phyloP scores from a whole-genome alignment of 805 yeast genomes.

The Wickerhamiella spandovensis region DNA sequence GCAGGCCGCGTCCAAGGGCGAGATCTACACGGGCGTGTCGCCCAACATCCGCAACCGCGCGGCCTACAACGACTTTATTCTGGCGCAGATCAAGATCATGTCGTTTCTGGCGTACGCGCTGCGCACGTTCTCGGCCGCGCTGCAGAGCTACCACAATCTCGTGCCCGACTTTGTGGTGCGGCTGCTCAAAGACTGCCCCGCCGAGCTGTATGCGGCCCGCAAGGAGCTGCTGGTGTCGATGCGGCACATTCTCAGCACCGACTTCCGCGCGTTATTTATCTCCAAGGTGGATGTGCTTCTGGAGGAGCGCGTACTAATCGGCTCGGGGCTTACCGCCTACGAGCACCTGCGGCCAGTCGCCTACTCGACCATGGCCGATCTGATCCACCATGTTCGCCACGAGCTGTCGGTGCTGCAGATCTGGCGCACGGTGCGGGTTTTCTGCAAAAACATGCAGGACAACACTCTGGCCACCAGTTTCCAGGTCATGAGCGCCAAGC shows the following conservation, averaged over 20 bases:
- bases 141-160: constrained; percentile 40
- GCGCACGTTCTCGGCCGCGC: constrained; percentile 62
- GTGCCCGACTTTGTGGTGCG: constrained; percentile 84
- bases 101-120: constrained; percentile 88
- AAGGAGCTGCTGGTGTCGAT: constrained; percentile 90
- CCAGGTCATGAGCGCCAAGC: constrained; percentile 92
- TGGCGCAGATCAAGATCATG: constrained; percentile 92
- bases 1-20: constrained; percentile 42
- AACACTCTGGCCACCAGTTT: constrained; percentile 73
- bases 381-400: constrained; percentile 79
- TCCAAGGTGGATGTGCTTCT: constrained; percentile 76
- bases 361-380: constrained; percentile 89
- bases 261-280: constrained; percentile 65
- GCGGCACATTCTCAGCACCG: constrained; percentile 86
- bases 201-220: constrained; percentile 80
- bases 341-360: constrained; percentile 89
- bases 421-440: constrained; percentile 74
- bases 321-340: constrained; percentile 82
- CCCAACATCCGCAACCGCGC: constrained; percentile 62
- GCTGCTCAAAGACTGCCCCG: constrained; percentile 86
- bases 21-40: constrained; percentile 55
- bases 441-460: constrained; percentile 70
- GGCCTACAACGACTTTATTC: constrained; percentile 74
- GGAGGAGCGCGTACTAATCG: constrained; percentile 77
- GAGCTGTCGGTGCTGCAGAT: constrained; percentile 73